Evolutionary conservation across 169 alveolate species (phyloP).

Genomic region (Plasmodium vivax): DNA sequence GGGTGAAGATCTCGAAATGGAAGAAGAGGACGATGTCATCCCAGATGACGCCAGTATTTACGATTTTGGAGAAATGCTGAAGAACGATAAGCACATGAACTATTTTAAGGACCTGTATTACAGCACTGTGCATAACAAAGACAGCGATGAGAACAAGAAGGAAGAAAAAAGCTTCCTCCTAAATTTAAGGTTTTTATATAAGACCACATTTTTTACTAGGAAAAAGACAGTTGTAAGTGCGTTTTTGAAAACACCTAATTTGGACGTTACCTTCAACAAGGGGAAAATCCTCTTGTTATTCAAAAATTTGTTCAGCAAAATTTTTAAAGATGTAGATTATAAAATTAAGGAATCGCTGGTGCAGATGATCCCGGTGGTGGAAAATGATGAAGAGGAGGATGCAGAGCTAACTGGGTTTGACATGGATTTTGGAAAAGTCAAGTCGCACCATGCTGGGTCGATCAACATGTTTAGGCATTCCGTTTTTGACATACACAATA

Average conservation of each 20-base stretch:
- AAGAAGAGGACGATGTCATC: background rate
- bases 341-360: slow-evolving; percentile 38
- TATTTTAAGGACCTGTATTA: slow-evolving; percentile 33
- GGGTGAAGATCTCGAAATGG: background rate
- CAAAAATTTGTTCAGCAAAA: slow-evolving; percentile 10
- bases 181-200: slow-evolving; percentile 19
- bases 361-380: slow-evolving; percentile 7
- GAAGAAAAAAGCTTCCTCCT: background rate
- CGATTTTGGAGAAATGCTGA: background rate
- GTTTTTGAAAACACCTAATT: slow-evolving; percentile 35
- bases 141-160: background rate
- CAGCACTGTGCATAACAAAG: background rate
- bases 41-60: background rate
- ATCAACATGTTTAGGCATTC: slow-evolving; percentile 52
- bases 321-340: slow-evolving; percentile 30
- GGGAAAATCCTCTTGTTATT: slow-evolving; percentile 22
- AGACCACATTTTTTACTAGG: slow-evolving; percentile 30
- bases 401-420: slow-evolving; percentile 36
- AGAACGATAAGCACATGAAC: background rate
- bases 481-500: slow-evolving; percentile 34
- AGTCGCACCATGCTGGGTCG: slow-evolving; percentile 20
- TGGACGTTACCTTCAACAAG: slow-evolving; percentile 17
- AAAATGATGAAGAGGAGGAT: background rate
- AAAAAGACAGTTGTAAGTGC: slow-evolving; percentile 31
- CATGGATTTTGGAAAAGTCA: slow-evolving; percentile 51